phyloP scores from a whole-genome alignment of 2,329 filamentous ascomycete genomes.

The Scleromitrula shiraiana region DNA sequence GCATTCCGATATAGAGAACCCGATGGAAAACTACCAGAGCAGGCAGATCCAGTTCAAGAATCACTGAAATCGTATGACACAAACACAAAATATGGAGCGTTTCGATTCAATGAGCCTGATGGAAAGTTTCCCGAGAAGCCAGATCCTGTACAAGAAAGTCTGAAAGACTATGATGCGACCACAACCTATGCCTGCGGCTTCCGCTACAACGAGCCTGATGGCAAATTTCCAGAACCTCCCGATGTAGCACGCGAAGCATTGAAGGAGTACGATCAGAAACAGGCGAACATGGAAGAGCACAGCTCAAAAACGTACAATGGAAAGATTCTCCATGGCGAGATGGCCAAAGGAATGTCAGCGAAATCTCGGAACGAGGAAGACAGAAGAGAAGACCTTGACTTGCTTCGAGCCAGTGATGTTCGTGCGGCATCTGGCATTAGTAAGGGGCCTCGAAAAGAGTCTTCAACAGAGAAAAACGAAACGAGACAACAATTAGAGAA shows the following conservation, averaged over 20 bases:
- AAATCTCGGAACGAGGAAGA: slow-evolving; percentile 6
- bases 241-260: slow-evolving; percentile 31
- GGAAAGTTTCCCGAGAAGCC: slow-evolving; percentile 17
- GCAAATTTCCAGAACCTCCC: slow-evolving; percentile 18
- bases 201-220: slow-evolving; percentile 22
- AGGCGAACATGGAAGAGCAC: background rate
- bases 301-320: too few relatives aligned
- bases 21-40: slow-evolving; percentile 19
- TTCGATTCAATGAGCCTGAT: slow-evolving; percentile 21
- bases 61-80: slow-evolving; percentile 24
- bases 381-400: slow-evolving; percentile 15
- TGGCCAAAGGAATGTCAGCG: too few relatives aligned
- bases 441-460: slow-evolving; percentile 12
- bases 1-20: slow-evolving; percentile 22
- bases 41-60: slow-evolving; percentile 29
- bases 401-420: slow-evolving; percentile 22
- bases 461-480: slow-evolving; percentile 19
- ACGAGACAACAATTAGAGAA: slow-evolving; percentile 23
- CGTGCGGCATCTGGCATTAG: slow-evolving; percentile 19
- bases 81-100: slow-evolving; percentile 12
- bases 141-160: slow-evolving; percentile 29
- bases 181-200: slow-evolving; percentile 19
- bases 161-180: slow-evolving; percentile 28
- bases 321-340: too few relatives aligned
- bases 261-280: slow-evolving; percentile 15